Percentiles rank a stretch among this genome's conserved stretches.
These are phyloP conservation scores for Fusarium kyushuense DNA, from an alignment of 2,329 filamentous ascomycete species.

Conservation along the genomic window DNA sequence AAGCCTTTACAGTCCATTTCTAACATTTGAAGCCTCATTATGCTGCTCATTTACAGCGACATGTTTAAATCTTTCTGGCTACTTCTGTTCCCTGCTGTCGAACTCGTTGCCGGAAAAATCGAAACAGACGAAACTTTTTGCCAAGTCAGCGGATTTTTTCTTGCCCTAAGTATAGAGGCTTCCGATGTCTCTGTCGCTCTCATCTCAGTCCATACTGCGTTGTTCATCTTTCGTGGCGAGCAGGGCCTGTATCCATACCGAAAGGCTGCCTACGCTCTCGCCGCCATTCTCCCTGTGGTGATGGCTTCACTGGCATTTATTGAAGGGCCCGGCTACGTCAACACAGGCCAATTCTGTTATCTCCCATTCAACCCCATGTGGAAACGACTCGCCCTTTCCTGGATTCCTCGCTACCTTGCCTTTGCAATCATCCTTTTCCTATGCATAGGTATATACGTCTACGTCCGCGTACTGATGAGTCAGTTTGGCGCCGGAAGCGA, in stretches of 20 bases:
- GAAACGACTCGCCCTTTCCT: conserved; percentile 76
- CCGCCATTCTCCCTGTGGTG: conserved; percentile 68
- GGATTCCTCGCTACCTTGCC: conserved; percentile 80
- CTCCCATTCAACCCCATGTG: conserved; percentile 75
- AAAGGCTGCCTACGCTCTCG: conserved; percentile 67
- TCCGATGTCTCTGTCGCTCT: conserved; percentile 78
- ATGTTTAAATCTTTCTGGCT: conserved; percentile 77
- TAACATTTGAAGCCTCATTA: conserved; percentile 71
- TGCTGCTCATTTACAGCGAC: conserved; percentile 79
- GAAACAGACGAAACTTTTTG: conserved; percentile 68
- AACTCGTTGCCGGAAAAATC: conserved; percentile 65
- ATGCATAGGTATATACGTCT: conserved; percentile 77
- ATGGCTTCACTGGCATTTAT: conserved; percentile 74
- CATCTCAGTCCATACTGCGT: conserved; percentile 78
- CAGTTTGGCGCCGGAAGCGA: conserved; percentile 50
- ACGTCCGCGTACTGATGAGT: conserved; percentile 65
- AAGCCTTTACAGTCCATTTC: background rate
- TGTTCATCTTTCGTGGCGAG: conserved; percentile 75
- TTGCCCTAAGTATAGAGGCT: conserved; percentile 74
- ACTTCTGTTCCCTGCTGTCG: conserved; percentile 72
- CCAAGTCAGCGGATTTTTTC: conserved; percentile 75
- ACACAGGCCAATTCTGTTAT: conserved; percentile 76
- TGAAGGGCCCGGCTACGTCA: conserved; percentile 68
- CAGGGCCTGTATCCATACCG: conserved; percentile 78
- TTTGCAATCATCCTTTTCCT: conserved; percentile 72